These are phyloP conservation scores for Sarocladiaceae sp. DNA, from an alignment of 2,329 filamentous ascomycete genomes.

Conservation along the genomic window DNA sequence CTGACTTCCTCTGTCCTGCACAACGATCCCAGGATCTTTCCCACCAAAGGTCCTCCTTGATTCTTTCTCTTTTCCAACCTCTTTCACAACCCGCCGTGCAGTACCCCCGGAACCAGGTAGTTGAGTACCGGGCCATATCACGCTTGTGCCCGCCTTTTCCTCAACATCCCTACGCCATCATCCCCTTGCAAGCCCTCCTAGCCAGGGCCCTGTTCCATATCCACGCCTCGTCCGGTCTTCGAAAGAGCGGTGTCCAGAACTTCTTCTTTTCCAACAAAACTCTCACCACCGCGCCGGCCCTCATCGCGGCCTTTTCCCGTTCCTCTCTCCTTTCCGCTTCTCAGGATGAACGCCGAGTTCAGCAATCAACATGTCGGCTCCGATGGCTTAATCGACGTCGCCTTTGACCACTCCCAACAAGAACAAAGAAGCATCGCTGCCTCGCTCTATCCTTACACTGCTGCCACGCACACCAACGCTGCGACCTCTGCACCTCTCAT, in stretches of 20 bases:
- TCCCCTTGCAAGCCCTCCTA: slow-evolving; percentile 1
- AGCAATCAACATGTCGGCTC: slow-evolving; percentile 42
- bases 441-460: slow-evolving; percentile 6
- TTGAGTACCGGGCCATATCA: slow-evolving; percentile 6
- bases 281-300: slow-evolving; percentile 1
- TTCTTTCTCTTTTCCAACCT: slow-evolving; percentile 4
- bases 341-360: slow-evolving; percentile 54
- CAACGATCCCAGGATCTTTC: neutral
- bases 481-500: slow-evolving; percentile 27
- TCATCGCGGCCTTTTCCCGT: slow-evolving; percentile 9
- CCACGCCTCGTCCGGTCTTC: slow-evolving; percentile 9
- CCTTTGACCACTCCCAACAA: slow-evolving; percentile 45
- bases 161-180: slow-evolving; percentile 2
- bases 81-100: neutral
- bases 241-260: slow-evolving; percentile 41
- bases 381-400: slow-evolving; percentile 56
- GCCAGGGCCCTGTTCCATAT: slow-evolving; percentile 8
- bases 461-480: slow-evolving; percentile 12
- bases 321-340: slow-evolving; percentile 26
- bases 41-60: slow-evolving; percentile 4
- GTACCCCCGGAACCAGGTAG: slow-evolving; percentile 3
- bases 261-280: slow-evolving; percentile 29
- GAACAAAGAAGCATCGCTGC: slow-evolving; percentile 10
- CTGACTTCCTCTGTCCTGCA: neutral
- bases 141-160: slow-evolving; percentile 4